A percentile compares a stretch with the other conserved stretches of the same genome.
These are phyloP conservation scores for Linderniella brevidens DNA, from an alignment of 257 asterid species.

Conservation along the genomic window DNA sequence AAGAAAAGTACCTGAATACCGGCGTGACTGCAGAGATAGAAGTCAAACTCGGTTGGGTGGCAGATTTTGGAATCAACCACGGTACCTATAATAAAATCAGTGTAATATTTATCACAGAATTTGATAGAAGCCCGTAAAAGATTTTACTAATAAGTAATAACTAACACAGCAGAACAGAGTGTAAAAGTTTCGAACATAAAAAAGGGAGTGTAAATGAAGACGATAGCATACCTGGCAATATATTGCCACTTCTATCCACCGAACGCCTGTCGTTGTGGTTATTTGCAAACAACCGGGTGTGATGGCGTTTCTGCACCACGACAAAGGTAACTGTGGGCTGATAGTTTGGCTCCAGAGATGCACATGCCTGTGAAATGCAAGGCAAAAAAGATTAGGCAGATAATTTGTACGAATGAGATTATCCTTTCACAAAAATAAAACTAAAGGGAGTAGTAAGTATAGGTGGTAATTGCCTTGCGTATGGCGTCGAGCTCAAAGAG, in stretches of 20 bases:
- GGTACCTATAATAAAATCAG: slow-evolving; percentile 34
- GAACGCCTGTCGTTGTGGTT: slow-evolving; percentile 55
- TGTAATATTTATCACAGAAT: too few species aligned
- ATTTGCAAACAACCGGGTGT: slow-evolving; percentile 74
- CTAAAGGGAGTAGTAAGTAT: background rate
- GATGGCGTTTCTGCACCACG: slow-evolving; percentile 94
- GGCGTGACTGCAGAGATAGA: slow-evolving; percentile 96
- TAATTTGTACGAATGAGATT: slow-evolving; percentile 1
- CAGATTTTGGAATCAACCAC: slow-evolving; percentile 89
- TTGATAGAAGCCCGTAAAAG: too few species aligned
- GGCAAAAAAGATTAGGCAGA: too few species aligned
- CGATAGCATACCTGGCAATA: slow-evolving; percentile 47
- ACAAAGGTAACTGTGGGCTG: slow-evolving; percentile 96
- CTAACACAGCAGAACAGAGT: too few species aligned
- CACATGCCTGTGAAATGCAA: slow-evolving; percentile 52
- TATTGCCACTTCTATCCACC: slow-evolving; percentile 74
- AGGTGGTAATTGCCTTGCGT: slow-evolving; percentile 38
- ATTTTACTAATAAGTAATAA: too few species aligned
- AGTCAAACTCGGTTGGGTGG: slow-evolving; percentile 92
- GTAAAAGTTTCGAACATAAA: too few species aligned
- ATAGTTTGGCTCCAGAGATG: slow-evolving; percentile 80
- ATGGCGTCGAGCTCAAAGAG: slow-evolving; percentile 92
- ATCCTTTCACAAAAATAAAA: background rate
- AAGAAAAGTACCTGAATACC: slow-evolving; percentile 56
- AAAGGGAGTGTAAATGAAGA: background rate